Conservation (phyloP, 306 rosid genomes). For the Sophora flavescens region DNA sequence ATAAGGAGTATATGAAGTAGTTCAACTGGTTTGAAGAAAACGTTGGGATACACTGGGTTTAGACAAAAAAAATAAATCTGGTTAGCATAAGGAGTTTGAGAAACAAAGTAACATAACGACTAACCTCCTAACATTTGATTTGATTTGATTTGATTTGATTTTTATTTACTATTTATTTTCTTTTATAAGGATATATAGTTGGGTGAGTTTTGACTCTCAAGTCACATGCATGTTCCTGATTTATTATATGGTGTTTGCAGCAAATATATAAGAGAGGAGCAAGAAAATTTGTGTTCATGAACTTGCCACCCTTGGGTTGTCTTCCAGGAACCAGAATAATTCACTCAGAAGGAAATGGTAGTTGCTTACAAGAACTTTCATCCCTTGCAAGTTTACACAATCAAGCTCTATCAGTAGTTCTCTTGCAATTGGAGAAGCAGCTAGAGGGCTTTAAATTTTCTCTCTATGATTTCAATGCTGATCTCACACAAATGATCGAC, state of each 20-base stretch:
- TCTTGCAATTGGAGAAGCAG: slow-evolving; percentile 51
- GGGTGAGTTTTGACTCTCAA: slow-evolving; percentile 10
- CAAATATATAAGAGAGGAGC: slow-evolving; percentile 74
- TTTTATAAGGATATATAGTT: not conserved
- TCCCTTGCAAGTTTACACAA: slow-evolving; percentile 62
- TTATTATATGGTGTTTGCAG: slow-evolving; percentile 50
- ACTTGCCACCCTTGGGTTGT: slow-evolving; percentile 69
- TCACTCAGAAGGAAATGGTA: slow-evolving; percentile 48
- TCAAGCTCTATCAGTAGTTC: slow-evolving; percentile 55
- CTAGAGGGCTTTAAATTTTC: slow-evolving; percentile 76
- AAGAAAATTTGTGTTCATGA: slow-evolving; percentile 82
- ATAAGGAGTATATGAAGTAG: too few relatives aligned
- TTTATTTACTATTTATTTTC: not conserved
- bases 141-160: not conserved
- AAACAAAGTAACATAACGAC: too few relatives aligned
- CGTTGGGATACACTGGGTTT: too few relatives aligned
- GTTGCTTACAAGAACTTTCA: slow-evolving; percentile 66
- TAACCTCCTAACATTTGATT: too few relatives aligned
- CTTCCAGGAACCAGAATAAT: slow-evolving; percentile 70
- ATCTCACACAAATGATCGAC: slow-evolving; percentile 55
- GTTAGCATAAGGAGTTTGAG: too few relatives aligned
- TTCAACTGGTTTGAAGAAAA: too few relatives aligned
- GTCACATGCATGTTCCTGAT: not conserved
- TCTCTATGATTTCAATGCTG: slow-evolving; percentile 61
- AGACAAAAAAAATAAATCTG: too few relatives aligned